Evolutionary conservation across 1,284 basidiomycete species (phyloP).

Genomic region (Ceratobasidium sp.): DNA sequence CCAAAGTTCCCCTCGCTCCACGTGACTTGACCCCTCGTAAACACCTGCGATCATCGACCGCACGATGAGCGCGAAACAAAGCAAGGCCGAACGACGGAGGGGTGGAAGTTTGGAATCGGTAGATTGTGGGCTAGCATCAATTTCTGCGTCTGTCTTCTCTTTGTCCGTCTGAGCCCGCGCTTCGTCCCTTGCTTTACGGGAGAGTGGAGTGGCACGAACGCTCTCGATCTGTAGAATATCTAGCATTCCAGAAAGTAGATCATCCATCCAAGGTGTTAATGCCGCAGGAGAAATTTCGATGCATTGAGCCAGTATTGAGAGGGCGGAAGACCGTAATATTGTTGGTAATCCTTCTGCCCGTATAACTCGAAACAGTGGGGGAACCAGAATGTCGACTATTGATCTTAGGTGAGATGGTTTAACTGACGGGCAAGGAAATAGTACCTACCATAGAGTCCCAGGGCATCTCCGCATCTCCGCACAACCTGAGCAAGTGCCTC

Average conservation of each 20-base stretch:
- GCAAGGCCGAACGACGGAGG: constrained; percentile 81
- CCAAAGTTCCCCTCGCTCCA: constrained; percentile 53
- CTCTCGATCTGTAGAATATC: constrained; percentile 84
- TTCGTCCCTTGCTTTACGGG: constrained; percentile 26
- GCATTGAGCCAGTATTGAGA: constrained; percentile 84
- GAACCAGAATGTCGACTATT: constrained; percentile 75
- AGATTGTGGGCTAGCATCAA: constrained; percentile 67
- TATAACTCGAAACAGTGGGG: constrained; percentile 71
- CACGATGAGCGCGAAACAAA: constrained; percentile 76
- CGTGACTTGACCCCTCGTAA: constrained; percentile 40
- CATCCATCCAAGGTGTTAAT: constrained; percentile 69
- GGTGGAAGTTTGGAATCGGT: constrained; percentile 76
- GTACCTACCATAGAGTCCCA: constrained; percentile 75
- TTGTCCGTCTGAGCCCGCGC: constrained; percentile 27
- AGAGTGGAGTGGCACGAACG: constrained; percentile 52
- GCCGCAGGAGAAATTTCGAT: constrained; percentile 71
- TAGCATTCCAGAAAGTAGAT: constrained; percentile 73
- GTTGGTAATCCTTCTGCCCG: constrained; percentile 71
- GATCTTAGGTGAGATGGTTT: not conserved
- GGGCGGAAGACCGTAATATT: constrained; percentile 77
- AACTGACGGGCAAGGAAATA: constrained; percentile 8
- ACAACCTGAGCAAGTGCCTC: constrained; percentile 89
- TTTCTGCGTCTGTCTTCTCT: constrained; percentile 47
- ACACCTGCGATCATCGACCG: constrained; percentile 55
- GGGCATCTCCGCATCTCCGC: constrained; percentile 73